Evolutionary conservation across 2,329 filamentous ascomycete species (phyloP), one percentile per base, ranked within the genome.

Genomic region (Fusarium zealandicum): DNA sequence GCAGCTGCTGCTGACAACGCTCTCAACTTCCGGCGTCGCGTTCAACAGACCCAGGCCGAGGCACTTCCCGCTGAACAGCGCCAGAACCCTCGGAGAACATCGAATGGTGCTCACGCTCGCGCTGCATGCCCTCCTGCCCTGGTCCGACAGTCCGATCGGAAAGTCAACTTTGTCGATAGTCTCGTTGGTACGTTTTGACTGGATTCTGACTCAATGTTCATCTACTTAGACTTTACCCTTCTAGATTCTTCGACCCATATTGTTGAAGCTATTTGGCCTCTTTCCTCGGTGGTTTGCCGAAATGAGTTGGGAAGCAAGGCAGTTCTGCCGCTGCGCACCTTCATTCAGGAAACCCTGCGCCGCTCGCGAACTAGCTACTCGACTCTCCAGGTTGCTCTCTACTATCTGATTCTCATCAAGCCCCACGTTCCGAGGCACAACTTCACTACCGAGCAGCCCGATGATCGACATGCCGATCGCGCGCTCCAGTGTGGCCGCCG

Each of bases 311-410:
- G 85, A 54, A 83, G 82, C 70, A 91, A 90, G 72, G 86, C 89
- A 45, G 90, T 97, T 57, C 80, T 99, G 63, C 93, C 93, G 54
- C 82, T 99, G 68, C 90, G 93, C 65, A 96, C 90, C 47, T 99
- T 98, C 73, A 98, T 99, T 68, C 93, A 98, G 76, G 95, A 98
- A 81, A 98, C 95, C 16, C 82, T 99, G 63, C 90, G 93, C 66
- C 87, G 95, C 68, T 99, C 95, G 56, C 88, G 93, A 69, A 96
- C 95, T 36, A 97, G 93, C 78, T 99, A 97, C 78, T 98, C 93
- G 54, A 99, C 95, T 25, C 80, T 99, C 48, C 95, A 98, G 76
- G 95, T 99, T 56, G 93, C 95, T 20, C 81, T 99, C 59, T 99
- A 97, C 75, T 99, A 99, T 73, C 79, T 99, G 69, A 88, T 99